These are phyloP conservation scores for Fusarium torulosum DNA, from an alignment of 2,329 filamentous ascomycete species.

Conservation along the genomic window DNA sequence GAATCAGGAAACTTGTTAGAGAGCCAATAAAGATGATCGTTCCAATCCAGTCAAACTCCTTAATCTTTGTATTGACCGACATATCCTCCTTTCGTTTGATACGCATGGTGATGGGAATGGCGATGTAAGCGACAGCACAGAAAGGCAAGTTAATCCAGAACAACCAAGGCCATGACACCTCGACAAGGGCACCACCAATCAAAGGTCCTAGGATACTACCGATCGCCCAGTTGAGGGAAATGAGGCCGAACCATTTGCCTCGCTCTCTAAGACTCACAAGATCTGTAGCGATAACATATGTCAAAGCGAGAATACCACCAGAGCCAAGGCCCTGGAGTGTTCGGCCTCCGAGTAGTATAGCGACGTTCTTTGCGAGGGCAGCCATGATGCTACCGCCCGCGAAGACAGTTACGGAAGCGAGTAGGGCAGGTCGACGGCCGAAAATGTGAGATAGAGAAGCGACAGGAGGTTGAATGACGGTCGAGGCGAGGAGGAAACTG, in stretches of 20 bases:
- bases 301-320: constrained; percentile 62
- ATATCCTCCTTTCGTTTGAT: constrained; percentile 34
- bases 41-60: constrained; percentile 72
- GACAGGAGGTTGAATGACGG: constrained; percentile 42
- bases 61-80: constrained; percentile 28
- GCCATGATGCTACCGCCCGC: constrained; percentile 39
- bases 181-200: constrained; percentile 66
- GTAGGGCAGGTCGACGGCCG: constrained; percentile 37
- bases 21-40: constrained; percentile 70
- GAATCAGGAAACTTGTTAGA: constrained; percentile 58
- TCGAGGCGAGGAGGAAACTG: constrained; percentile 45
- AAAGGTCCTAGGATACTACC: constrained; percentile 61
- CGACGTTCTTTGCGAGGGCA: constrained; percentile 37
- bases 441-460: constrained; percentile 45
- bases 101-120: constrained; percentile 38
- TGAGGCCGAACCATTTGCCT: constrained; percentile 56
- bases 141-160: constrained; percentile 75
- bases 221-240: constrained; percentile 64
- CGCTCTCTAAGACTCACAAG: constrained; percentile 59
- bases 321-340: constrained; percentile 65
- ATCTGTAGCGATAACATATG: constrained; percentile 61
- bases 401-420: constrained; percentile 40
- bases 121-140: constrained; percentile 40
- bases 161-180: constrained; percentile 71
- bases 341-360: constrained; percentile 60